phyloP scores from a whole-genome alignment of 2,329 filamentous ascomycete species.

The Claviceps sp. region DNA sequence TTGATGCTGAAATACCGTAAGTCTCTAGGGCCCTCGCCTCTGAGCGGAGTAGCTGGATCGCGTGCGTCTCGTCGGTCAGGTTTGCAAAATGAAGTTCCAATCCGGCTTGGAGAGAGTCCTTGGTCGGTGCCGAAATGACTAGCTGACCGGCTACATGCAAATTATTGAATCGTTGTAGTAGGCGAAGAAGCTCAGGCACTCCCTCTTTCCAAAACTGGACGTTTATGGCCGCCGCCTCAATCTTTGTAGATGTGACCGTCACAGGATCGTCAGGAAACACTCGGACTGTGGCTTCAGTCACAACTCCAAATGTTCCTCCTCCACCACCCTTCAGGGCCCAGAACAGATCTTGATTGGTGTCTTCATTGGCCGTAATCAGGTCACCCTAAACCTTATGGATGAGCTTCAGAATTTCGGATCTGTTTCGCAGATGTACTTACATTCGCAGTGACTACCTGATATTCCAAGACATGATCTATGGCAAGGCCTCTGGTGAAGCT shows the following conservation, averaged over 20 bases:
- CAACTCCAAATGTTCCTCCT: slow-evolving; percentile 1
- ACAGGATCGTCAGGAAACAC: slow-evolving; percentile 1
- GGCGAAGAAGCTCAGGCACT: not conserved
- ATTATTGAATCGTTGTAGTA: not conserved
- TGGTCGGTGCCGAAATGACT: not conserved
- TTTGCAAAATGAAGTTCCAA: not conserved
- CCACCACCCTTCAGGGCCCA: slow-evolving; percentile 1
- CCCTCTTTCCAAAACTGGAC: not conserved
- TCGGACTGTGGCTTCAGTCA: slow-evolving; percentile 1
- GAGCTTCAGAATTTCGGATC: too few relatives aligned
- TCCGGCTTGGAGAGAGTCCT: not conserved
- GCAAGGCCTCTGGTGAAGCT: slow-evolving; percentile 1
- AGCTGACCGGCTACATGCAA: not conserved
- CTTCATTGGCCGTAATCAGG: not conserved
- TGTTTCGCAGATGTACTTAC: not conserved
- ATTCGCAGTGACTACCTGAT: not conserved
- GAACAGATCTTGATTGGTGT: not conserved
- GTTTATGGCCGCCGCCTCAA: not conserved
- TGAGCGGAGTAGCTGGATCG: not conserved
- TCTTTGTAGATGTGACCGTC: not conserved
- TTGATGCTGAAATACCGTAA: not conserved
- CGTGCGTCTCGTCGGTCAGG: not conserved
- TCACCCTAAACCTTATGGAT: not conserved
- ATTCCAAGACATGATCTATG: not conserved
- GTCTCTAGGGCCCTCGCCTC: not conserved